These are phyloP conservation scores for Bolboschoenoplectus hybrid DNA, from an alignment of 202 grass and related monocot genomes.

Conservation along the genomic window DNA sequence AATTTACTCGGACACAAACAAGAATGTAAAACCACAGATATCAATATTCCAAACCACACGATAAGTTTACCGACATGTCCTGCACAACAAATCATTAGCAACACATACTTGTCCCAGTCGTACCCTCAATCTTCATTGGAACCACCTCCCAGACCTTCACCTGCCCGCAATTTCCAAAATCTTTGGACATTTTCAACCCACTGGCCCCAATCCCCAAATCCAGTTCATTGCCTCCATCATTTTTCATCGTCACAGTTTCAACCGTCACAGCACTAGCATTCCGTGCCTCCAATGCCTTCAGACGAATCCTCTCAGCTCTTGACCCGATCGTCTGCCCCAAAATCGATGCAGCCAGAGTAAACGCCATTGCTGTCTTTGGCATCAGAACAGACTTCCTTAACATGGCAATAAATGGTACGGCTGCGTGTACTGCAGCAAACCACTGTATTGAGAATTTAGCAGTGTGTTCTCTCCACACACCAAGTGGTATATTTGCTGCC, in stretches of 20 bases:
- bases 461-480: conserved; percentile 94
- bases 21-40: conserved; percentile 20
- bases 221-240: conserved; percentile 36
- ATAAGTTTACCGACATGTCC: background rate
- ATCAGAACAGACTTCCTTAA: conserved; percentile 94
- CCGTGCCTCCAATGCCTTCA: conserved; percentile 48
- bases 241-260: conserved; percentile 31
- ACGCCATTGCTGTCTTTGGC: conserved; percentile 88
- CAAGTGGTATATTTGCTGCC: conserved; percentile 89
- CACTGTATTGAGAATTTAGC: conserved; percentile 88
- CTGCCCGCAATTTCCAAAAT: conserved; percentile 40
- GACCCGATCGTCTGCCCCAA: conserved; percentile 93
- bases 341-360: conserved; percentile 90
- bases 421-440: conserved; percentile 85
- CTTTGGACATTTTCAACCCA: conserved; percentile 33
- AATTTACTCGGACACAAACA: conserved; percentile 23
- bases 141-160: conserved; percentile 65
- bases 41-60: conserved; percentile 20
- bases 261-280: background rate
- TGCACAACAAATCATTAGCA: background rate
- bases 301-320: conserved; percentile 79
- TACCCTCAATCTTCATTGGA: conserved; percentile 43
- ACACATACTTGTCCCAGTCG: conserved; percentile 21
- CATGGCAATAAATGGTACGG: conserved; percentile 92
- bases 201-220: conserved; percentile 27